These are phyloP conservation scores for Purpureocillium lavendulum DNA, from an alignment of 2,329 filamentous ascomycete species.

Conservation along the genomic window DNA sequence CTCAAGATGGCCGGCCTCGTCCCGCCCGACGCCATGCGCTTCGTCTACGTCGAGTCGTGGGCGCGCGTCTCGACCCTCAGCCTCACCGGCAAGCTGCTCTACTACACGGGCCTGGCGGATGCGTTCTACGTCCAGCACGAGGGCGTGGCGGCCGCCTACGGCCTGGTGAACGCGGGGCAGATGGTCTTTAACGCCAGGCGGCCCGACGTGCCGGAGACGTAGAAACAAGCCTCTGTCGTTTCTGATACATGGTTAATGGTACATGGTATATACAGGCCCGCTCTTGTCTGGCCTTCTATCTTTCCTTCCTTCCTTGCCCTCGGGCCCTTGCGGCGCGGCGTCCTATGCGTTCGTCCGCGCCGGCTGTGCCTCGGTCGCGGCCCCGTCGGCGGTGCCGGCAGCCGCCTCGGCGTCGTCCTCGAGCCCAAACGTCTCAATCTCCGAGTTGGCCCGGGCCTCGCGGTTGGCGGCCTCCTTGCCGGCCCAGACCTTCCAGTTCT, in stretches of 20 bases:
- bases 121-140: slow-evolving; percentile 78
- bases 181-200: slow-evolving; percentile 31
- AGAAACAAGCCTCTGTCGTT: not conserved
- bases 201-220: slow-evolving; percentile 5
- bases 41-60: slow-evolving; percentile 89
- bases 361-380: not conserved
- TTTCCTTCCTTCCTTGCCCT: no score
- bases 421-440: slow-evolving; percentile 33
- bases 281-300: no score
- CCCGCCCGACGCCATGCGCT: slow-evolving; percentile 52
- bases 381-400: slow-evolving; percentile 13
- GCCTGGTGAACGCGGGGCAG: slow-evolving; percentile 26
- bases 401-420: slow-evolving; percentile 20
- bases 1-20: slow-evolving; percentile 37
- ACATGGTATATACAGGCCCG: slow-evolving; percentile 10
- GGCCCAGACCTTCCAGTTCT: slow-evolving; percentile 82
- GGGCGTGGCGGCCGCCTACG: slow-evolving; percentile 42
- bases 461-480: slow-evolving; percentile 32
- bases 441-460: slow-evolving; percentile 29
- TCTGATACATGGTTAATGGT: slow-evolving; percentile 10
- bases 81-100: slow-evolving; percentile 71
- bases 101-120: slow-evolving; percentile 58
- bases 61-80: slow-evolving; percentile 77
- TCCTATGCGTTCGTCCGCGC: no score
- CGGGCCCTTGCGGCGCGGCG: no score